These are phyloP conservation scores for Penicillium nucicola DNA, from an alignment of 495 filamentous ascomycete species.

Conservation along the genomic window DNA sequence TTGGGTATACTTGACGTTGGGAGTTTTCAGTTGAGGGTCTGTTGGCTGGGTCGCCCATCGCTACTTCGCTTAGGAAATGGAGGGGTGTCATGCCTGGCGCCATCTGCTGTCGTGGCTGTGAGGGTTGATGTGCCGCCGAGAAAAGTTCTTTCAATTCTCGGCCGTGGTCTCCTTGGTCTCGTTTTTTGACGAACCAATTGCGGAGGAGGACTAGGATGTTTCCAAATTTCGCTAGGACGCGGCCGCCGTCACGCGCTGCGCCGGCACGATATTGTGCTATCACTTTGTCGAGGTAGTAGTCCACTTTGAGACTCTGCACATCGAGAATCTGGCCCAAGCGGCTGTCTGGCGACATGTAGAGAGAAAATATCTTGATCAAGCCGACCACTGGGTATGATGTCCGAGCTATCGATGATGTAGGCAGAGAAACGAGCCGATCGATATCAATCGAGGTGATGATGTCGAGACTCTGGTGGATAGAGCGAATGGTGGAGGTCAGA, in stretches of 20 bases:
- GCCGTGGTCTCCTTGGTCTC: slow-evolving; percentile 43
- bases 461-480: slow-evolving; percentile 73
- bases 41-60: slow-evolving; percentile 49
- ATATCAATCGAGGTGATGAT: slow-evolving; percentile 60
- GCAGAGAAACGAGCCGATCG: slow-evolving; percentile 63
- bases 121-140: slow-evolving; percentile 3
- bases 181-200: slow-evolving; percentile 62
- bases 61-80: slow-evolving; percentile 67
- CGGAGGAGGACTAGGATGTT: slow-evolving; percentile 71
- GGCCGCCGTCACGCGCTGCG: slow-evolving; percentile 59
- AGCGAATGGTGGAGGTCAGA: slow-evolving; percentile 64
- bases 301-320: slow-evolving; percentile 69
- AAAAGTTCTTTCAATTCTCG: slow-evolving; percentile 29
- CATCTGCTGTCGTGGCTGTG: slow-evolving; percentile 9
- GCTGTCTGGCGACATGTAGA: slow-evolving; percentile 62
- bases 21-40: slow-evolving; percentile 3
- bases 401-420: slow-evolving; percentile 74
- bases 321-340: slow-evolving; percentile 76
- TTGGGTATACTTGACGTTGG: slow-evolving; percentile 1
- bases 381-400: slow-evolving; percentile 81
- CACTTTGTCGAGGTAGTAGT: slow-evolving; percentile 67
- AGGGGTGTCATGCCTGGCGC: slow-evolving; percentile 49
- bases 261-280: slow-evolving; percentile 64
- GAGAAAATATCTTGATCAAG: slow-evolving; percentile 83
- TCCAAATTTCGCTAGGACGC: slow-evolving; percentile 73